A percentile compares a stretch with the other conserved stretches of the same genome.
Conservation (phyloP, 306 rosid genomes). For the Rosa chinensis region DNA sequence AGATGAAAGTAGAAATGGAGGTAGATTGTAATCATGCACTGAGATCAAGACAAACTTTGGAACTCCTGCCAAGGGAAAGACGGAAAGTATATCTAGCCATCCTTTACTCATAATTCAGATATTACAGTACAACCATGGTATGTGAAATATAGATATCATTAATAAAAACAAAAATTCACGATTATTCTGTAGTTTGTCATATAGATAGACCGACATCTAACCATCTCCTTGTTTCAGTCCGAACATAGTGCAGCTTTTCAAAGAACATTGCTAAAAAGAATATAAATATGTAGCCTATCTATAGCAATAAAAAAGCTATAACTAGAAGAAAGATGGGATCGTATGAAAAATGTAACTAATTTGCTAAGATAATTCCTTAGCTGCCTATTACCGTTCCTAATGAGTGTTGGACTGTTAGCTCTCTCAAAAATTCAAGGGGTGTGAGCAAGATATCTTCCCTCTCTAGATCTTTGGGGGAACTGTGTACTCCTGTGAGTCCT, state of each 20-base stretch:
- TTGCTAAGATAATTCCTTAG: neutral
- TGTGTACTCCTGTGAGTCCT: neutral
- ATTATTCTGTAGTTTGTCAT: neutral
- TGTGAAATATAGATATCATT: neutral
- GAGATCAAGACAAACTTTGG: conserved; percentile 91
- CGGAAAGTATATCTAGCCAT: conserved; percentile 4
- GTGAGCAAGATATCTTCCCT: neutral
- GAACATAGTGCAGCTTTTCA: neutral
- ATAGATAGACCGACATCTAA: neutral
- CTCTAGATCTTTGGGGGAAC: neutral
- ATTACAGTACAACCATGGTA: neutral
- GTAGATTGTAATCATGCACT: conserved; percentile 90
- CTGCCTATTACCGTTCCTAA: neutral
- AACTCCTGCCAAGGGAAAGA: conserved; percentile 55
- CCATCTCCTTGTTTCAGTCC: neutral
- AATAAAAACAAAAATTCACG: neutral
- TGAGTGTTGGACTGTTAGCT: neutral
- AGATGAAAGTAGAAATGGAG: conserved; percentile 72
- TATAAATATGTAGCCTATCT: no score
- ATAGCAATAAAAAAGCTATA: no score
- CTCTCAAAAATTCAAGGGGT: neutral
- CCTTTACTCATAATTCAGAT: conserved; percentile 3
- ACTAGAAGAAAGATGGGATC: no score
- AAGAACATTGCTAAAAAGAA: neutral
- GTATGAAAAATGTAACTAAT: no score